These are phyloP conservation scores for Fusarium sp. DNA, from an alignment of 2,329 filamentous ascomycete species.

Conservation along the genomic window DNA sequence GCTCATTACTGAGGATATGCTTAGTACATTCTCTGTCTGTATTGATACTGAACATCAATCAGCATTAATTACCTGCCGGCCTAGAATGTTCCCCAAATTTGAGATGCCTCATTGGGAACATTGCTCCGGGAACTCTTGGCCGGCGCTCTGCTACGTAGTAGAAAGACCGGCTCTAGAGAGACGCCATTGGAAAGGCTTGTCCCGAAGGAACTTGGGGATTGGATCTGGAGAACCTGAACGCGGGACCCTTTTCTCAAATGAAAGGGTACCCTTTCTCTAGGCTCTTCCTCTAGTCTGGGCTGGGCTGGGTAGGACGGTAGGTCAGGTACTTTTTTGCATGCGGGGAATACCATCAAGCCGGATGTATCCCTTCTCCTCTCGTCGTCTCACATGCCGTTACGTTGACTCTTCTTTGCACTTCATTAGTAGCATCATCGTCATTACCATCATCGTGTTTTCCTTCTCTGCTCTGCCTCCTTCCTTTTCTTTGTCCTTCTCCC, in stretches of 20 bases:
- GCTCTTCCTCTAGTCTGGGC: not conserved
- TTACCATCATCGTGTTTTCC: not conserved
- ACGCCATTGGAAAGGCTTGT: constrained; percentile 29
- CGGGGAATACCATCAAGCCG: constrained; percentile 23
- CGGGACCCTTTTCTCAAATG: constrained; percentile 8
- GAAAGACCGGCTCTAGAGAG: not conserved
- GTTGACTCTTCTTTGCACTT: constrained; percentile 22
- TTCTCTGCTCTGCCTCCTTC: not conserved
- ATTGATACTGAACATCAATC: not conserved
- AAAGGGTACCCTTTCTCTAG: not conserved
- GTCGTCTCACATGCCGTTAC: constrained; percentile 32
- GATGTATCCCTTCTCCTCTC: constrained; percentile 39
- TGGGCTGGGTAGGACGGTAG: not conserved
- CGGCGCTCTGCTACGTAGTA: constrained; percentile 5
- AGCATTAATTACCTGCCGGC: not conserved
- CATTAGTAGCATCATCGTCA: constrained; percentile 11
- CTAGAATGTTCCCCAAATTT: constrained; percentile 1
- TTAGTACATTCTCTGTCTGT: not conserved
- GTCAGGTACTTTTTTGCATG: constrained; percentile 40
- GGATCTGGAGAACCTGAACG: constrained; percentile 32
- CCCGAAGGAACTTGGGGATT: constrained; percentile 33
- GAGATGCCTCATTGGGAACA: constrained; percentile 37
- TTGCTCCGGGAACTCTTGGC: constrained; percentile 19
- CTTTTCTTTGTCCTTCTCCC: constrained; percentile 7
- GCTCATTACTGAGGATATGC: constrained; percentile 9